These are phyloP conservation scores for Hericium alpestre DNA, from an alignment of 768 basidiomycete species.

Conservation along the genomic window DNA sequence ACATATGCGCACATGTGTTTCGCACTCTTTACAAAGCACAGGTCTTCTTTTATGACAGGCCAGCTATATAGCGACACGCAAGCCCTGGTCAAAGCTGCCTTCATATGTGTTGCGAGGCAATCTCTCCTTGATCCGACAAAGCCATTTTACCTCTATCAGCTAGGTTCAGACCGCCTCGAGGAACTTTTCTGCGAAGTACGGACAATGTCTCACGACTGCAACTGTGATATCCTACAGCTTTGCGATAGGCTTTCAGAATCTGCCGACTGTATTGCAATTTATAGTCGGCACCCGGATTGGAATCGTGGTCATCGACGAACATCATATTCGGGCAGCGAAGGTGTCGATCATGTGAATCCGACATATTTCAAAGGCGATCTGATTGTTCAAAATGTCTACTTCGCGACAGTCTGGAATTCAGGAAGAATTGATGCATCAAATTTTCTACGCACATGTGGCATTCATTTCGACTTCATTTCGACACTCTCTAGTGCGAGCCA, in stretches of 20 bases:
- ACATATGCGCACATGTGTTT: neutral
- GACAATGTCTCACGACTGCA: neutral
- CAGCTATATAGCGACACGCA: neutral
- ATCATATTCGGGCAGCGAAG: neutral
- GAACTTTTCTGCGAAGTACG: neutral
- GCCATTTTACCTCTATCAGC: neutral
- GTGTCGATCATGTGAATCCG: neutral
- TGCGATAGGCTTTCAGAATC: neutral
- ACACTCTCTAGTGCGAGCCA: neutral
- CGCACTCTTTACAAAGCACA: neutral
- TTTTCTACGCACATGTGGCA: neutral
- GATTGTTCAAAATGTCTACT: neutral
- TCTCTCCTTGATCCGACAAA: neutral
- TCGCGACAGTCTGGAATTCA: neutral
- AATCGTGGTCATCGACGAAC: neutral
- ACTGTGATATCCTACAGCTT: neutral
- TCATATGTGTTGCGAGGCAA: neutral
- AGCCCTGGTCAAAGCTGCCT: neutral
- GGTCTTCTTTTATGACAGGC: neutral
- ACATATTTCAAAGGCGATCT: neutral
- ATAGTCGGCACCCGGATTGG: neutral
- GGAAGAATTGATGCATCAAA: neutral
- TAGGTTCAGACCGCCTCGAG: neutral
- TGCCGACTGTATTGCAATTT: neutral
- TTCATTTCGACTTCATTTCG: neutral